phyloP scores from a whole-genome alignment of 768 basidiomycete genomes.

The Podaxis sp. region DNA sequence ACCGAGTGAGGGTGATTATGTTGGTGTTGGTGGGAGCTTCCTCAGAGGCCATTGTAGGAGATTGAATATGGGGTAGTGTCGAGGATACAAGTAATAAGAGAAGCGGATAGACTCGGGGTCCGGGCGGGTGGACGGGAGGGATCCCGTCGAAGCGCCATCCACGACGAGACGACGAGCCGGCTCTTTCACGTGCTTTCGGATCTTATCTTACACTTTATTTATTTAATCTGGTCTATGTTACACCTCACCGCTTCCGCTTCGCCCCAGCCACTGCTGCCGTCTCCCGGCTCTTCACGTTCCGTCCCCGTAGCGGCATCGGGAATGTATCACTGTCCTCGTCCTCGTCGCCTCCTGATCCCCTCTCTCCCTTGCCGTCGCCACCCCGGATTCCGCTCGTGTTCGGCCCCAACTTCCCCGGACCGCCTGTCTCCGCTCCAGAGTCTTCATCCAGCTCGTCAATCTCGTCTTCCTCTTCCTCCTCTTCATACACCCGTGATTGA shows the following conservation, averaged over 20 bases:
- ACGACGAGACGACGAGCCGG: neutral
- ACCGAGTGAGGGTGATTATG: conserved; percentile 93
- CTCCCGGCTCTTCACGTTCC: conserved; percentile 51
- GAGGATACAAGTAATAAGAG: conserved; percentile 11
- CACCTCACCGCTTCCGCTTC: conserved; percentile 65
- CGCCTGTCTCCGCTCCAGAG: conserved; percentile 52
- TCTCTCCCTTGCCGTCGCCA: conserved; percentile 29
- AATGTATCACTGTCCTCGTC: conserved; percentile 77
- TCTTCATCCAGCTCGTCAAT: conserved; percentile 50
- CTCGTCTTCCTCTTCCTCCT: conserved; percentile 52
- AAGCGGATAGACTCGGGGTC: conserved; percentile 15
- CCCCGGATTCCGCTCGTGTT: conserved; percentile 63
- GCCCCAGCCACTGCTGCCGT: conserved; percentile 47
- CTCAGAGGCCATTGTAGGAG: conserved; percentile 46
- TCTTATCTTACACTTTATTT: conserved; percentile 20
- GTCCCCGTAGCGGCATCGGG: conserved; percentile 67
- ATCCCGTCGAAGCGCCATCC: conserved; percentile 1
- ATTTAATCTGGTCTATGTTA: conserved; percentile 12
- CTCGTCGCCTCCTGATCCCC: conserved; percentile 41
- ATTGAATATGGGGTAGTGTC: conserved; percentile 18
- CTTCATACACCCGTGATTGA: conserved; percentile 59
- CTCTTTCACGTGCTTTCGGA: conserved; percentile 33
- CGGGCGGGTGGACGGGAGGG: conserved; percentile 7
- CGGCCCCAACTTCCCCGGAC: conserved; percentile 51
- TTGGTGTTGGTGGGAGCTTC: conserved; percentile 74